These are phyloP conservation scores for Neophaeococcomyces aloes DNA, from an alignment of 2,329 filamentous ascomycete genomes.

Conservation along the genomic window DNA sequence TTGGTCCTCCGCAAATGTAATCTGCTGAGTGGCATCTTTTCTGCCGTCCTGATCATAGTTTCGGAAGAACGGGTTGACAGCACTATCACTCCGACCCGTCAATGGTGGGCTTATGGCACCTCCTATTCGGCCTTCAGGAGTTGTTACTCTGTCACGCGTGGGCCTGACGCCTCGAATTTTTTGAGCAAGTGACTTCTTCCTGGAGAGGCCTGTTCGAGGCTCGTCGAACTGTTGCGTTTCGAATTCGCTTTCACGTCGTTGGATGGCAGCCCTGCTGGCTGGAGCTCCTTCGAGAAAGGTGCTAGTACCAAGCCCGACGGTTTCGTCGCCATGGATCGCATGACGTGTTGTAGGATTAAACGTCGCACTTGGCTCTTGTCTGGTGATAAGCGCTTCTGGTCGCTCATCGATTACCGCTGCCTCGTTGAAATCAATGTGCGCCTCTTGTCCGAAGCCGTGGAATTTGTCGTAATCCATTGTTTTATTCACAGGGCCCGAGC, in stretches of 20 bases:
- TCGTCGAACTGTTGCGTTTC: slow-evolving; percentile 41
- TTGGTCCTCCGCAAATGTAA: slow-evolving; percentile 42
- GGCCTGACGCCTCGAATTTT: slow-evolving; percentile 65
- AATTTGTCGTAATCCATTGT: slow-evolving; percentile 79
- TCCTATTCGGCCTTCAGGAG: slow-evolving; percentile 37
- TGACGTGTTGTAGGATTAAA: slow-evolving; percentile 62
- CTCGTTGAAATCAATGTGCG: slow-evolving; percentile 66
- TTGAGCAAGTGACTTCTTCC: slow-evolving; percentile 92
- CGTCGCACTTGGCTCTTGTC: slow-evolving; percentile 26
- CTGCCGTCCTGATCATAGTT: slow-evolving; percentile 64
- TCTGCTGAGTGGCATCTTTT: slow-evolving; percentile 50
- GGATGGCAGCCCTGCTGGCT: slow-evolving; percentile 67
- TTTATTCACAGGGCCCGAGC: slow-evolving; percentile 70
- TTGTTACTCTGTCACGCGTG: slow-evolving; percentile 48
- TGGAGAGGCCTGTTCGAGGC: slow-evolving; percentile 51
- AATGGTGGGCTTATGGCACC: slow-evolving; percentile 16
- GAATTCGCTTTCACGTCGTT: slow-evolving; percentile 61
- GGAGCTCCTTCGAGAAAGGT: slow-evolving; percentile 94
- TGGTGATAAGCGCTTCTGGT: slow-evolving; percentile 27
- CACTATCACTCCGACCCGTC: slow-evolving; percentile 31
- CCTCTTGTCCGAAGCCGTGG: slow-evolving; percentile 75
- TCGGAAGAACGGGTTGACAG: slow-evolving; percentile 69
- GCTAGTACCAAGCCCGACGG: slow-evolving; percentile 76
- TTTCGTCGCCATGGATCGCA: slow-evolving; percentile 73
- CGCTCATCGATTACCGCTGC: slow-evolving; percentile 28